Evolutionary conservation across 768 basidiomycete species (phyloP), one percentile per base, ranked within the genome.

Genomic region (Tylopilus vinaceipallidus): DNA sequence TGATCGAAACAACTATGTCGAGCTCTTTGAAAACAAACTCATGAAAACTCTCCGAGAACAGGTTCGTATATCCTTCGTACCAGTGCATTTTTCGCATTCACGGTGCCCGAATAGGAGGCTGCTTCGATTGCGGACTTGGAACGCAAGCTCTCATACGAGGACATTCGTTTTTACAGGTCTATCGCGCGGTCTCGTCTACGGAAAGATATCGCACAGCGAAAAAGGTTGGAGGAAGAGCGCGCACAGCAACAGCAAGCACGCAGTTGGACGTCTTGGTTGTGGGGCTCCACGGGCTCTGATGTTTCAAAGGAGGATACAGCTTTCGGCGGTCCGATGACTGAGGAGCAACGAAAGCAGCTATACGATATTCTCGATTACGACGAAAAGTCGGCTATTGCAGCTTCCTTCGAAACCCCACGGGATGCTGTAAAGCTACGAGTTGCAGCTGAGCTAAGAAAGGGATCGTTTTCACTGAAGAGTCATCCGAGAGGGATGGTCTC

Each of bases 131-230:
- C 84, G 39, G 73, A 69, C 1, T 71, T 98, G 47, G 97, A 99
- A 66, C 73, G 67, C 56, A 92, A 91, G 64, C 76, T 98, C 24
- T 78, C 84, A 0, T 98, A 98, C 58, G 92, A 95, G 66, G 97
- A 98, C 61, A 85, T 99, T 43, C 86, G 95, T 4, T 97, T 98
- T 71, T 99, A 98, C 71, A 84, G 97, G 27, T 98, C 94, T 4
- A 91, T 98, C 52, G 91, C 93, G 0, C 84, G 91, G 23, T 92
- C 92, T 3, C 83, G 83, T 55, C 75, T 95, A 14, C 83, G 86
- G 58, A 93, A 98, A 65, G 93, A 98, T 59, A 75, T 82, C 19
- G 89, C 83, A 3, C 71, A 86, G 30, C 72, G 75, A 41, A 79
- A 79, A 57, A 84, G 83, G 60, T 68, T 78, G 34, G 77, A 91